These are phyloP conservation scores for Penicillium macrosclerotiorum DNA, from an alignment of 495 filamentous ascomycete genomes.

Conservation along the genomic window DNA sequence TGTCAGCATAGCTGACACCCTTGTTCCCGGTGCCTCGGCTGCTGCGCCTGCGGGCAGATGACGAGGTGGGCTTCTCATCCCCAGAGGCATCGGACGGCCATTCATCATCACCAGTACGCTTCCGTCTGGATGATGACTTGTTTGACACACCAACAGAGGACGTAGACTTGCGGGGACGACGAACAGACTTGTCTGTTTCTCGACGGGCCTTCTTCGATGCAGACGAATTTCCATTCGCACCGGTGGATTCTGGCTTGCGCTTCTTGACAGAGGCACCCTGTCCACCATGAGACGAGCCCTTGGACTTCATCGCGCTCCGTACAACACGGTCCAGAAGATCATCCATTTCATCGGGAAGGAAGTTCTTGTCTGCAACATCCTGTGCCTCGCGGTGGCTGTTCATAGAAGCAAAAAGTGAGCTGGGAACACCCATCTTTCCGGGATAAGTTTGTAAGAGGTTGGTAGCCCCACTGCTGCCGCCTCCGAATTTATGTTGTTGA, in stretches of 20 bases:
- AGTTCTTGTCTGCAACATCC: constrained; percentile 78
- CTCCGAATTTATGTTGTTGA: constrained; percentile 48
- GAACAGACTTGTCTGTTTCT: constrained; percentile 30
- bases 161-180: constrained; percentile 40
- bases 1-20: constrained; percentile 53
- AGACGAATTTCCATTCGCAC: constrained; percentile 27
- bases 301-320: constrained; percentile 40
- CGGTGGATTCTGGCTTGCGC: constrained; percentile 45
- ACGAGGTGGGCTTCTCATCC: constrained; percentile 17
- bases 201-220: constrained; percentile 47
- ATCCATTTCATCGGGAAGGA: constrained; percentile 78
- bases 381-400: constrained; percentile 75
- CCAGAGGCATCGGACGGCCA: constrained; percentile 41
- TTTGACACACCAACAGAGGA: constrained; percentile 27
- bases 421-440: constrained; percentile 75
- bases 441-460: constrained; percentile 75
- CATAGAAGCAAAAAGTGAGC: constrained; percentile 71
- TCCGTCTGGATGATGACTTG: constrained; percentile 47
- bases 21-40: constrained; percentile 33
- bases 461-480: constrained; percentile 65
- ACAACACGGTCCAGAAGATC: constrained; percentile 70
- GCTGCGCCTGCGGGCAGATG: constrained; percentile 39
- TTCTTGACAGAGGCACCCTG: constrained; percentile 36
- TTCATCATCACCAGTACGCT: constrained; percentile 41
- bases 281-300: constrained; percentile 26